Conservation (phyloP, 306 rosid genomes). For the Phaseolus lunatus region DNA sequence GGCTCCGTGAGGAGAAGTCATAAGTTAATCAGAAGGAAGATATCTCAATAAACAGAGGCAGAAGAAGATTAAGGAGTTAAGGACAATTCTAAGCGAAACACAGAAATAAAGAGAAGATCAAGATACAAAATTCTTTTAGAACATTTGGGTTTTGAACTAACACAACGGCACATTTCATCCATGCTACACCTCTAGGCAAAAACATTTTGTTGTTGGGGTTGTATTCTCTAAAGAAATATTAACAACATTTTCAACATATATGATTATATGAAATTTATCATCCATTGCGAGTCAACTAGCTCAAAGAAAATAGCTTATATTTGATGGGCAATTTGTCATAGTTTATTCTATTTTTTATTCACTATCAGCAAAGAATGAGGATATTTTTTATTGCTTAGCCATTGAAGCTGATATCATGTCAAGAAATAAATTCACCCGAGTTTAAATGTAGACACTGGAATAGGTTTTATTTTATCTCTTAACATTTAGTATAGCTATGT, state of each 20-base stretch:
- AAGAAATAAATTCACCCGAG: not conserved
- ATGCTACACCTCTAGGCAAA: not conserved
- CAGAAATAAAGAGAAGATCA: not conserved
- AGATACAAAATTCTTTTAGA: not conserved
- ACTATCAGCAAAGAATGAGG: not conserved
- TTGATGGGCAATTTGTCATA: slow-evolving; percentile 1
- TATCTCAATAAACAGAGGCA: not conserved
- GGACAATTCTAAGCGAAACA: not conserved
- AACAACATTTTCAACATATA: slow-evolving; percentile 11
- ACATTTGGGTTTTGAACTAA: too few species aligned
- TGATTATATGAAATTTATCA: not conserved
- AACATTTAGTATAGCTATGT: not conserved
- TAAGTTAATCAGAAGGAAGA: slow-evolving; percentile 1
- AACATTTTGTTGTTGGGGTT: not conserved
- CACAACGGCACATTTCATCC: too few species aligned
- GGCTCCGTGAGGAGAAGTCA: not conserved
- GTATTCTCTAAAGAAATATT: slow-evolving; percentile 8
- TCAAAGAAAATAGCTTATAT: not conserved
- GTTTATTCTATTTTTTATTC: not conserved
- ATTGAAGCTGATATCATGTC: not conserved
- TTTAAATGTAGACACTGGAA: not conserved
- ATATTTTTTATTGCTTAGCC: not conserved
- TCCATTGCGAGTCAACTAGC: not conserved
- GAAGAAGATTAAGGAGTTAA: not conserved
- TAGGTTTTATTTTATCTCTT: not conserved